Evolutionary conservation across 305 asterid genomes (phyloP), one percentile per base, ranked within the genome.

Genomic region (Stenogyne calaminthoides): DNA sequence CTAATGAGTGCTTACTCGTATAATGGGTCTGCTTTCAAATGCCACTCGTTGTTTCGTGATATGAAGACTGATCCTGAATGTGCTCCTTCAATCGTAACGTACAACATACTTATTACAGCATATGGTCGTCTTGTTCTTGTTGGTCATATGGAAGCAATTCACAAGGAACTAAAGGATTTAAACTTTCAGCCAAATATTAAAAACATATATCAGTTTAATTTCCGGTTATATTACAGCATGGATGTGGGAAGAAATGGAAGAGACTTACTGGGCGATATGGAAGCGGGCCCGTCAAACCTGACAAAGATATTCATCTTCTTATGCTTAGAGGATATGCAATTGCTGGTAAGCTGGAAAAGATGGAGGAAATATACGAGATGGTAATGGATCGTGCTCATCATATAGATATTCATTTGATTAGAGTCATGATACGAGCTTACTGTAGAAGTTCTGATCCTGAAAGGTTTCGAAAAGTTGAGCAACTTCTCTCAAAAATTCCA

Each of bases 241-340:
- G 95, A 91, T 72, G 88, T 91, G 99, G 93, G 87, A 84, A 57
- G 76, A 80, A 62, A 81, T 94, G 96, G 99, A 91, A 73, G 84
- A 80, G 78, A 80, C 89, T 15, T 91, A 83, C 77, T 62, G 44
- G 64, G 29, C 71, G 12, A 84, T n/a, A n/a, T 94, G 95, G 79
- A 84, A 77, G 85, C 84, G 8, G 81, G 87, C 51, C 76, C 5
- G 32, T 85, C 39, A 73, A 78, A 74, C 97, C 97, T 19, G 57
- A 86, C 71, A 46, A 73, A 32, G 46, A 60, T 47, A 85, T 92
- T 69, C 76, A 83, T 73, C 78, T 88, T 34, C 84, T 91, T 67
- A 86, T 91, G 93, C 87, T 94, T 59, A 82, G 97, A 78, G 98
- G 97, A 64, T 90, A 86, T 83, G 93, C 99, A 19, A 67, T 79